Percentiles rank a stretch among this genome's conserved stretches.
phyloP scores from a whole-genome alignment of 2,329 filamentous ascomycete species.

The Penicillium concentricum region DNA sequence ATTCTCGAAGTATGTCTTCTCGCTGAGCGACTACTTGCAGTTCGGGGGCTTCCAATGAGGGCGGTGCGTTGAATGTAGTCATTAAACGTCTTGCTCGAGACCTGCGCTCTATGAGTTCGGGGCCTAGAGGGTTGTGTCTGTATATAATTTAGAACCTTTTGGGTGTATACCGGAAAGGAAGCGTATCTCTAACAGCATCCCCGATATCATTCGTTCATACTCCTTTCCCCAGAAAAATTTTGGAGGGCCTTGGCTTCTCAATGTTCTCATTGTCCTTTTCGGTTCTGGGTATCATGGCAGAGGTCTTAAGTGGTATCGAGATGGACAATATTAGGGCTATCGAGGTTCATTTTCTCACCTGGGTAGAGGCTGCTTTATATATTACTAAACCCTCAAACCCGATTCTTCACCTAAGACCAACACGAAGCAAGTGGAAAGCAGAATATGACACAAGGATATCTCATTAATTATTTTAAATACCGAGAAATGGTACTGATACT shows the following conservation, averaged over 20 bases:
- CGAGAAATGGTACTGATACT: background rate
- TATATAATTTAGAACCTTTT: background rate
- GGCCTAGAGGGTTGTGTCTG: slow-evolving; percentile 10
- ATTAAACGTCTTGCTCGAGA: slow-evolving; percentile 9
- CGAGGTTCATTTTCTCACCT: background rate
- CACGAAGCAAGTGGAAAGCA: background rate
- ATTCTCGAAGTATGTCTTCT: slow-evolving; percentile 5
- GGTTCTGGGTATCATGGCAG: background rate
- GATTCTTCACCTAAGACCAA: background rate
- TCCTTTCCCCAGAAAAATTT: slow-evolving; percentile 4
- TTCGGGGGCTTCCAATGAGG: background rate
- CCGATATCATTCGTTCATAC: slow-evolving; percentile 15
- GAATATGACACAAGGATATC: slow-evolving; percentile 4
- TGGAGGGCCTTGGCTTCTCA: background rate
- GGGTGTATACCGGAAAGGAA: background rate
- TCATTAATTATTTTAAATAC: slow-evolving; percentile 8
- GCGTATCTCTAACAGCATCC: slow-evolving; percentile 11
- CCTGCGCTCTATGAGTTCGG: slow-evolving; percentile 11
- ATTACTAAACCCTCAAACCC: background rate
- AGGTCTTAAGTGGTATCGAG: background rate
- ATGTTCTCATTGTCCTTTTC: background rate
- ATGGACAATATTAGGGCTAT: background rate
- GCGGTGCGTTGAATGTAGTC: slow-evolving; percentile 11
- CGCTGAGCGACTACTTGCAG: background rate
- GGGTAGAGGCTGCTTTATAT: background rate